phyloP scores from a whole-genome alignment of 306 rosid genomes.

The Gillenia trifoliata region DNA sequence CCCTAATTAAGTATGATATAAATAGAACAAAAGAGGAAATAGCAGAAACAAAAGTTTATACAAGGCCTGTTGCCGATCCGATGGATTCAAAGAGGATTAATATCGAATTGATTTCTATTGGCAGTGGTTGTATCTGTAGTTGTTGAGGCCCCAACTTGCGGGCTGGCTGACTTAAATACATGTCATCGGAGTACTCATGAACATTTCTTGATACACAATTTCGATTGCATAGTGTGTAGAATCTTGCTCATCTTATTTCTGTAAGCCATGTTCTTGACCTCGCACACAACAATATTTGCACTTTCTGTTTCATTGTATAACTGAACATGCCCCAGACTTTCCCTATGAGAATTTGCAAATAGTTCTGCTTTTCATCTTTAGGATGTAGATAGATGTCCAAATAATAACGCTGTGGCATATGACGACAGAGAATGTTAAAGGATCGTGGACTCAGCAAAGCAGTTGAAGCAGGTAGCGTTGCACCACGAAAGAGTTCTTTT shows the following conservation, averaged over 20 bases:
- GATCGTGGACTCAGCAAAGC: slow-evolving; percentile 84
- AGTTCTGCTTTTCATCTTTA: too few relatives aligned
- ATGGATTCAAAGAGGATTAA: too few relatives aligned
- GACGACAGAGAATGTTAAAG: slow-evolving; percentile 50
- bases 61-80: too few relatives aligned
- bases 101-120: background rate
- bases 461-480: slow-evolving; percentile 82
- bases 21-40: too few relatives aligned
- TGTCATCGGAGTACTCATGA: background rate
- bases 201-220: background rate
- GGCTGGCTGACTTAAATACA: too few relatives aligned
- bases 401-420: slow-evolving; percentile 18
- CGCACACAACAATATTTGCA: background rate
- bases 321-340: background rate
- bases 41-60: too few relatives aligned
- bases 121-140: background rate
- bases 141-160: too few relatives aligned
- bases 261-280: background rate
- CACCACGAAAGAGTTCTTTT: slow-evolving; percentile 81
- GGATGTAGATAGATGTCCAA: too few relatives aligned
- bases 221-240: background rate
- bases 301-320: background rate
- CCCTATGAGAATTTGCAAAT: background rate
- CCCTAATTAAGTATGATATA: too few relatives aligned
- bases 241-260: background rate